Evolutionary conservation across 352 stramenopile species (phyloP).

Genomic region (Pythium folliculosum): DNA sequence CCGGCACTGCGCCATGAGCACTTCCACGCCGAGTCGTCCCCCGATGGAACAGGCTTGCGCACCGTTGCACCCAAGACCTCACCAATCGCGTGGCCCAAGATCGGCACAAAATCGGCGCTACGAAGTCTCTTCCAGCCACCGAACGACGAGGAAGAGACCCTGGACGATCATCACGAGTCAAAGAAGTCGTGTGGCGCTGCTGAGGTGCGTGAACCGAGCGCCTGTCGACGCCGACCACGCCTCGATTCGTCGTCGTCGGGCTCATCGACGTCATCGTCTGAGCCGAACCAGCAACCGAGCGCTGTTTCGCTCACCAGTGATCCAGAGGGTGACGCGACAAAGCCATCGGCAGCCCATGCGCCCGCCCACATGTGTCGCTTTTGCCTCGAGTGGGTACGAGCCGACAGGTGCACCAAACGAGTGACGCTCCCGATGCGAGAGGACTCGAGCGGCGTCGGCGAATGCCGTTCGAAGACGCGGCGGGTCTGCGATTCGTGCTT

Average conservation of each 20-base stretch:
- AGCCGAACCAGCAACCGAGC: not conserved
- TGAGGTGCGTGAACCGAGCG: not conserved
- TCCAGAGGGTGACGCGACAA: not conserved
- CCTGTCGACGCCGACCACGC: constrained; percentile 5
- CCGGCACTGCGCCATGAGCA: constrained; percentile 13
- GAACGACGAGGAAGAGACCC: not conserved
- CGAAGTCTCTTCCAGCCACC: constrained; percentile 14
- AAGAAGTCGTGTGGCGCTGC: not conserved
- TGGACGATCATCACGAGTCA: not conserved
- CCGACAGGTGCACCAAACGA: not conserved
- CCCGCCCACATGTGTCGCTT: not conserved
- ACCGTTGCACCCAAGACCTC: constrained; percentile 3
- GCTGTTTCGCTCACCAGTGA: not conserved
- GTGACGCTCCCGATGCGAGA: not conserved
- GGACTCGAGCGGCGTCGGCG: not conserved
- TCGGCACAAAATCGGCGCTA: constrained; percentile 3
- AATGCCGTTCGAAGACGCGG: not conserved
- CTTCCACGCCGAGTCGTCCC: not conserved
- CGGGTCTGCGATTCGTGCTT: constrained; percentile 1
- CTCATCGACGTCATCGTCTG: constrained; percentile 9
- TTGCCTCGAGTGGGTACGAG: not conserved
- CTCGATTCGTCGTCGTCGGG: constrained; percentile 5
- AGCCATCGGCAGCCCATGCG: not conserved
- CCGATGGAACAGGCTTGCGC: not conserved
- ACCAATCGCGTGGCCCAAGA: constrained; percentile 22